A percentile compares a stretch with the other conserved stretches of the same genome.
phyloP scores from a whole-genome alignment of 1,139 yeast species.

The Taiozyma sp. region DNA sequence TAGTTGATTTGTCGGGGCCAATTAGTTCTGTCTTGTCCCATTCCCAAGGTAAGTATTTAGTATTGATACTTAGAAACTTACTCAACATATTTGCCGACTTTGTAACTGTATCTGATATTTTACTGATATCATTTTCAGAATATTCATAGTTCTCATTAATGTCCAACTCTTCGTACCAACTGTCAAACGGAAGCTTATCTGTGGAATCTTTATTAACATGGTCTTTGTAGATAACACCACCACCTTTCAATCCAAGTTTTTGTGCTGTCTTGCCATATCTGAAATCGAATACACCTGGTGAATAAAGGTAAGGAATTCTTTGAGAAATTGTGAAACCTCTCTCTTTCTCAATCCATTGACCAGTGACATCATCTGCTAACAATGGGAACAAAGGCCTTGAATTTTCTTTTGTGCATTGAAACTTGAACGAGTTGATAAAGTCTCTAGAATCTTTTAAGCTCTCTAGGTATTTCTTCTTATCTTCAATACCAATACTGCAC shows the following conservation, averaged over 20 bases:
- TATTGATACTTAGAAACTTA: constrained; percentile 2
- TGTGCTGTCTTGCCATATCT: constrained; percentile 35
- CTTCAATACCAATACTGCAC: constrained; percentile 37
- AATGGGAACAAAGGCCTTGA: constrained; percentile 54
- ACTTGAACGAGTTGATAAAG: constrained; percentile 18
- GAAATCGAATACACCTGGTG: constrained; percentile 41
- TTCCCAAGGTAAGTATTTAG: constrained; percentile 7
- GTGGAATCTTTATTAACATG: constrained; percentile 13
- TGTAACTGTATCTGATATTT: constrained; percentile 33
- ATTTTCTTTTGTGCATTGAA: constrained; percentile 33
- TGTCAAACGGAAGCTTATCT: constrained; percentile 23
- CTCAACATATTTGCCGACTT: constrained; percentile 22
- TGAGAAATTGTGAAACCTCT: constrained; percentile 31
- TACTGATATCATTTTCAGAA: constrained; percentile 34
- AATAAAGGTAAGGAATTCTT: constrained; percentile 54
- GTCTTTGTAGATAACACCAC: constrained; percentile 4
- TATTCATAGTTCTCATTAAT: constrained; percentile 49
- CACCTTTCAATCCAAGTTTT: constrained; percentile 26
- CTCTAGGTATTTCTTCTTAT: constrained; percentile 27
- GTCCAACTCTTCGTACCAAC: constrained; percentile 47
- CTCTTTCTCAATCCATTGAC: constrained; percentile 40
- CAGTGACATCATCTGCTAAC: constrained; percentile 50
- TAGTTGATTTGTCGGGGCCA: constrained; percentile 3
- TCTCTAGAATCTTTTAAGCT: constrained; percentile 21
- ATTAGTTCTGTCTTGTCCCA: constrained; percentile 11